phyloP scores from a whole-genome alignment of 148 eudicot genomes.

The Talinum fruticosum region DNA sequence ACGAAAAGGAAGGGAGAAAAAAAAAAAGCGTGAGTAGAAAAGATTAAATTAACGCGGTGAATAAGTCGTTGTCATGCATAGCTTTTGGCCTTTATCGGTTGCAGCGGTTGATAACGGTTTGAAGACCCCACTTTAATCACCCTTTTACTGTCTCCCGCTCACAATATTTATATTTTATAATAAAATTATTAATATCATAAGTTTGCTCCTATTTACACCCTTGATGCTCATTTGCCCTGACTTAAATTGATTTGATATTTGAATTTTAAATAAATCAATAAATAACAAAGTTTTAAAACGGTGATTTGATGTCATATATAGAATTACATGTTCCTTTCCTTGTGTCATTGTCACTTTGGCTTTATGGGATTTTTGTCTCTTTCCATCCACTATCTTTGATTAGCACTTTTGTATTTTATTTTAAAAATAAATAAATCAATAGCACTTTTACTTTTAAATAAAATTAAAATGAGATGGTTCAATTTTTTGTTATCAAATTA shows the following conservation, averaged over 20 bases:
- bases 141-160: not conserved
- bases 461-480: too few relatives aligned
- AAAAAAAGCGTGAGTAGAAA: not conserved
- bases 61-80: slow-evolving; percentile 6
- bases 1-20: not conserved
- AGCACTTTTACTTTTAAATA: too few relatives aligned
- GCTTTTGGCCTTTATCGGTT: slow-evolving; percentile 33
- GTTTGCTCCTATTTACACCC: not conserved
- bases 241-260: not conserved
- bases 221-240: not conserved
- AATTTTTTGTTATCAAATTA: too few relatives aligned
- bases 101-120: slow-evolving; percentile 38
- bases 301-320: slow-evolving; percentile 10
- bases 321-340: not conserved
- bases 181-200: slow-evolving; percentile 1
- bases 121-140: slow-evolving; percentile 2
- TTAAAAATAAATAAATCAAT: too few relatives aligned
- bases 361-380: not conserved
- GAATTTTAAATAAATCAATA: not conserved
- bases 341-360: not conserved
- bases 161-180: slow-evolving; percentile 11
- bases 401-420: not conserved
- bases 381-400: not conserved
- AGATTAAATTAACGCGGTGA: slow-evolving; percentile 21
- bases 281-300: not conserved